phyloP scores from a whole-genome alignment of 2,329 filamentous ascomycete species.

The Talaromyces sp. region DNA sequence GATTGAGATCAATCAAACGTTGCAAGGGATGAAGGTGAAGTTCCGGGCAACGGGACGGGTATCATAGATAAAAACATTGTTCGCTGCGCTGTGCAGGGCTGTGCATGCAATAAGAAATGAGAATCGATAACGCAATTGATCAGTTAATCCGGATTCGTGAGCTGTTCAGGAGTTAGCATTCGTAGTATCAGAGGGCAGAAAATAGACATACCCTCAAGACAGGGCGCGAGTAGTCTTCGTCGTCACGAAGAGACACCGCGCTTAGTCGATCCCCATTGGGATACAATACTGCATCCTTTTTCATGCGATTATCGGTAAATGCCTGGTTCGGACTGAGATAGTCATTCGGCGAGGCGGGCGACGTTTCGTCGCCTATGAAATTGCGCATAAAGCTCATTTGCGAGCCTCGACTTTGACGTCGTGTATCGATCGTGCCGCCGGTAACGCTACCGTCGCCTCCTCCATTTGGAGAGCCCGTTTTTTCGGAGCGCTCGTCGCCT shows the following conservation, averaged over 20 bases:
- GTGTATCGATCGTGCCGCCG: conserved; percentile 25
- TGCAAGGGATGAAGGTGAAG: not conserved
- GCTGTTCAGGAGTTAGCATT: conserved; percentile 13
- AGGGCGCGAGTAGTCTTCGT: conserved; percentile 48
- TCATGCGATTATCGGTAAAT: conserved; percentile 46
- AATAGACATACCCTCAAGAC: conserved; percentile 39
- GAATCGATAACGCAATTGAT: conserved; percentile 3
- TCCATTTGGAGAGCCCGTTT: conserved; percentile 26
- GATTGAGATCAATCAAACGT: not conserved
- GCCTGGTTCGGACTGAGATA: conserved; percentile 23
- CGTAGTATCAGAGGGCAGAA: not conserved
- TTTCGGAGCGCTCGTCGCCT: conserved; percentile 16
- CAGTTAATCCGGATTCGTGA: conserved; percentile 20
- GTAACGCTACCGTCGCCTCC: conserved; percentile 22
- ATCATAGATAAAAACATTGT: conserved; percentile 15
- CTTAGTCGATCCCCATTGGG: conserved; percentile 41
- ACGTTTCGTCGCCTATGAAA: conserved; percentile 22
- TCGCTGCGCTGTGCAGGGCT: conserved; percentile 15
- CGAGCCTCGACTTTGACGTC: conserved; percentile 33
- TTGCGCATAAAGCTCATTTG: conserved; percentile 35
- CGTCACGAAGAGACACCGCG: conserved; percentile 46
- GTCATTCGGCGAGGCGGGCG: conserved; percentile 17
- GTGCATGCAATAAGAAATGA: conserved; percentile 17
- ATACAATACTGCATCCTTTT: conserved; percentile 41
- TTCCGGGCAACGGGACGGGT: conserved; percentile 13